Evolutionary conservation across 2,329 filamentous ascomycete species (phyloP), one percentile per base, ranked within the genome.

Genomic region (Neonectria faginata): DNA sequence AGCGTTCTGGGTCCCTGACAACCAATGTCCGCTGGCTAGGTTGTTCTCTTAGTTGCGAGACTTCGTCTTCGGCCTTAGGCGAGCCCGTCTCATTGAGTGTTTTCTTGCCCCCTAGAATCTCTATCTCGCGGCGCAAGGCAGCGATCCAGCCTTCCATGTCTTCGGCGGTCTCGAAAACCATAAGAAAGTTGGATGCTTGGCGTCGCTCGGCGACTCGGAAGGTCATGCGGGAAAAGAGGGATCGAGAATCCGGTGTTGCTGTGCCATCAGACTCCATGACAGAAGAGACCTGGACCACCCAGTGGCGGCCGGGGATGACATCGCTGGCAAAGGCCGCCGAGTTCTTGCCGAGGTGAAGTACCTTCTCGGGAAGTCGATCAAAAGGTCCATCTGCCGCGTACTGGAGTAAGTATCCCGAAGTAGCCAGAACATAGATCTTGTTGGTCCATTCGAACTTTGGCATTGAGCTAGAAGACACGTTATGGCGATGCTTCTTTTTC

Each of bases 281-380:
- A 39, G 92, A 90, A 3, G 89, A 90, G 22, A 95, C 87, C 70
- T 93, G 92, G 14, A 95, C 78, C 6, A 95, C 92, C 88, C 91
- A 94, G 73, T 94, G 92, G 65, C 88, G 88, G 6, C 92, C 92
- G 3, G 92, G 91, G 60, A 95, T 93, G 14, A 91, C 83, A 75
- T 96, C 92, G 69, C 89, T 93, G 1, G 90, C 92, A 76, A 93
- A 95, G 5, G 91, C 92, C 11, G 91, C 92, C 3, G 92, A 94
- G 52, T 91, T 86, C 67, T 88, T 89, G n/a, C 88, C 87, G 4
- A 96, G 81, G 53, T 90, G 88, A 62, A 95, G 80, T 36, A 92
- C 83, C 76, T 90, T 92, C 76, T 96, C 92, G 0, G 92, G 92
- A 11, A 89, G 77, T 25, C 92, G 85, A 70, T 94, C 90, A 71